Percentiles rank a stretch among this genome's conserved stretches.
phyloP scores from a whole-genome alignment of 306 rosid genomes.

The Inga laurina region DNA sequence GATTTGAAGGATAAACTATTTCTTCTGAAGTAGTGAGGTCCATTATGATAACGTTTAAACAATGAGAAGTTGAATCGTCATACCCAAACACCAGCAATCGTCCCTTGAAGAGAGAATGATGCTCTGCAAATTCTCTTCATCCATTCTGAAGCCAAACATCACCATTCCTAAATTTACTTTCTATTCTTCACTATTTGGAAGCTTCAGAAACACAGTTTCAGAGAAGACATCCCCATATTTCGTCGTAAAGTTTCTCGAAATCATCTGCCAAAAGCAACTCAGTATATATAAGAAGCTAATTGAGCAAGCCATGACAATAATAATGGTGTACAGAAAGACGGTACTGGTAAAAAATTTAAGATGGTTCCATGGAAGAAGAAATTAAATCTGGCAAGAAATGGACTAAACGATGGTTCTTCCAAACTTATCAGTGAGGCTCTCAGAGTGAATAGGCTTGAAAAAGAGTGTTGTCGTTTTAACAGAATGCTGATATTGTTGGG shows the following conservation, averaged over 20 bases:
- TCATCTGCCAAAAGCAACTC: background rate
- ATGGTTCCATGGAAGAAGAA: too few species aligned
- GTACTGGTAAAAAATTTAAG: too few species aligned
- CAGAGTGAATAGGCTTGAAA: background rate
- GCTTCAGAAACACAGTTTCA: background rate
- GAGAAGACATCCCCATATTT: background rate
- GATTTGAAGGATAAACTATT: conserved; percentile 8
- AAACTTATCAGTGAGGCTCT: background rate
- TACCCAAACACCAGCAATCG: conserved; percentile 30
- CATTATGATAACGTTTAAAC: conserved; percentile 15
- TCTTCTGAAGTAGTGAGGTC: conserved; percentile 1
- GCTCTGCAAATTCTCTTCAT: conserved; percentile 38
- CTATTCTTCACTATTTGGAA: conserved; percentile 21
- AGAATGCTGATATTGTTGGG: background rate
- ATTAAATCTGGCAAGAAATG: too few species aligned
- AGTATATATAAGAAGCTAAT: too few species aligned
- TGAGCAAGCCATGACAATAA: too few species aligned
- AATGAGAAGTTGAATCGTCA: background rate
- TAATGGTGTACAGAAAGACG: too few species aligned
- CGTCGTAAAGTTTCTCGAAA: background rate
- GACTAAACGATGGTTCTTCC: background rate
- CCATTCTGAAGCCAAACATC: conserved; percentile 39
- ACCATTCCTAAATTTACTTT: conserved; percentile 29
- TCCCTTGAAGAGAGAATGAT: conserved; percentile 28
- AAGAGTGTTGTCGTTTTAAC: background rate